Evolutionary conservation across 2,329 filamentous ascomycete species (phyloP).

Genomic region (Sporothrix globosa): DNA sequence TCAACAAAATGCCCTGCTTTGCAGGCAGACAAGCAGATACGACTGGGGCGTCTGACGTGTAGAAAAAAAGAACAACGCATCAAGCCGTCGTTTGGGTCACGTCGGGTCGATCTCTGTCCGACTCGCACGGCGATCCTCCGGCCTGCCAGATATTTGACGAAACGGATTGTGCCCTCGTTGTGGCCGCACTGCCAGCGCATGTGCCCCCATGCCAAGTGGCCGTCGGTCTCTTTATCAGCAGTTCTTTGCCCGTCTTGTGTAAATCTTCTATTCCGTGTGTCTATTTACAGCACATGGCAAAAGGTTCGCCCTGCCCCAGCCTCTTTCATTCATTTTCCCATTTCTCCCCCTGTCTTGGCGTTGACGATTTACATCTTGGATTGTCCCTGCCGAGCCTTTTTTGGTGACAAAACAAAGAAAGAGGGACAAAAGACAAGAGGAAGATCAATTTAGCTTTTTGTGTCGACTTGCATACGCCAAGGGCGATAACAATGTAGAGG

Average conservation of each 20-base stretch:
- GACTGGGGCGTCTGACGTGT: background rate
- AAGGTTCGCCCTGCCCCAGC: background rate
- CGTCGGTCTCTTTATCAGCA: background rate
- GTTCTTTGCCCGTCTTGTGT: background rate
- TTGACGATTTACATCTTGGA: background rate
- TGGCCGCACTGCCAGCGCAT: background rate
- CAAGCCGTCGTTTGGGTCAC: too few relatives aligned
- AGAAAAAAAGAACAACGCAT: too few relatives aligned
- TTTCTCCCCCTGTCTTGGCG: background rate
- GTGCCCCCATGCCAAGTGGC: constrained; percentile 8
- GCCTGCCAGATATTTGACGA: background rate
- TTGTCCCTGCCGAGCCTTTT: constrained; percentile 15
- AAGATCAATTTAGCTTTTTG: constrained; percentile 14
- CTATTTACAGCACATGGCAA: background rate
- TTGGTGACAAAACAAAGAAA: background rate
- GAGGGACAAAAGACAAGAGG: background rate
- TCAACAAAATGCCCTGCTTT: background rate
- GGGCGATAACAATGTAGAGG: constrained; percentile 1
- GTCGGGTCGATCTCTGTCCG: background rate
- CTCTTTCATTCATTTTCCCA: background rate
- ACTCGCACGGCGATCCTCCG: constrained; percentile 2
- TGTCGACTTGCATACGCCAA: background rate
- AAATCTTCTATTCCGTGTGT: background rate
- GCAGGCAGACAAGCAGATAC: background rate
- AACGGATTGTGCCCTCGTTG: too few relatives aligned